Base-by-base conservation (phyloP, 2,329 filamentous ascomycete species). In the Sporothrix variecibatus region DNA sequence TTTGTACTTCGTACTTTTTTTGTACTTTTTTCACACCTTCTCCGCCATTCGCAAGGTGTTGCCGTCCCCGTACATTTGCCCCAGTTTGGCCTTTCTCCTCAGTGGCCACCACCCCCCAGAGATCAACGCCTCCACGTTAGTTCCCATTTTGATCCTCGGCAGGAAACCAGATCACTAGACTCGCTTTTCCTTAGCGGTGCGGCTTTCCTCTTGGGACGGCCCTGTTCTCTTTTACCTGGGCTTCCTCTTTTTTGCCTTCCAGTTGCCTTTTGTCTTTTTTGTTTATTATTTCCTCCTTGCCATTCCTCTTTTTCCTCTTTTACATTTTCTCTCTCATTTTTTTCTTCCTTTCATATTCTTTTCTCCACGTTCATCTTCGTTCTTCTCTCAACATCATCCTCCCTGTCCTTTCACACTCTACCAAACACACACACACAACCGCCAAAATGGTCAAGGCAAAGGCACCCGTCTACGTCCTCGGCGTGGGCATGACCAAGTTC, bases 401-500 rank as follows among this genome's bases (percentile, higher is more conserved):
- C 15, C 43, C 43, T 49, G 17, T 49, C 23, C 23, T 72, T 23
- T 51, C 17, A 40, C 58, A 23, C 58, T n/a, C n/a, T 1, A n/a
- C 46, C 23, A n/a, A n/a, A 34, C 23, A n/a, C 31, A 26, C 15
- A 11, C 28, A 28, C 49, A 67, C 31, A 67, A 51, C 67, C 71
- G 58, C 49, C 71, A 78, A 79, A 74, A 89, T 89, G 87, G 81
- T 85, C 67, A 82, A 85, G 77, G 81, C 84, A 78, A 87, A 86
- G 79, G 82, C 85, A 72, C 86, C 87, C 75, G 86, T 86, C 87
- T 98, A 98, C 87, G 93, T 98, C 81, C 90, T 98, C 75, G 95
- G 95, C 86, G 96, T 98, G 78, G 95, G 95, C 85, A 96, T 98
- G 94, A 98, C 95, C 85, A 97, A 97, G 85, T 98, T 98, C 89